Percentiles rank a stretch among this genome's conserved stretches.
Evolutionary conservation across 495 filamentous ascomycete genomes (phyloP).

Genomic region (Cercophora samala): DNA sequence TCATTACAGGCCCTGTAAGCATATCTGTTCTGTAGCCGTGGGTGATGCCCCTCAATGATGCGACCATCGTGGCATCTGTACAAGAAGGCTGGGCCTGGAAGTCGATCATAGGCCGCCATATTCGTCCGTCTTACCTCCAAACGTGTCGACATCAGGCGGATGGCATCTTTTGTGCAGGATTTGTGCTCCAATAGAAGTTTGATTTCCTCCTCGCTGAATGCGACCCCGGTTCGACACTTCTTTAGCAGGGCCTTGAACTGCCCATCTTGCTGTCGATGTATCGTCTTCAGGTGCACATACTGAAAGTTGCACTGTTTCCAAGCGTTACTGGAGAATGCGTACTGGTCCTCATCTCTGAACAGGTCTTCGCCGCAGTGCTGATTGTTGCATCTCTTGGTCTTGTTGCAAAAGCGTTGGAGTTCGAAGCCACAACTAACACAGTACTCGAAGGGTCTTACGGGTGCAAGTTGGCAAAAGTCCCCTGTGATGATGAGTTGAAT

Average conservation of each 20-base stretch:
- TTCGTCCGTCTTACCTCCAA: slow-evolving; percentile 43
- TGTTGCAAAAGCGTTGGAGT: not conserved
- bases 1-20: too few species aligned
- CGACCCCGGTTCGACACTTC: slow-evolving; percentile 46
- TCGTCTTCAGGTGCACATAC: slow-evolving; percentile 43
- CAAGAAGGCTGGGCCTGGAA: slow-evolving; percentile 55
- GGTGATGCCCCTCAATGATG: not conserved
- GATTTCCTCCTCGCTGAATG: slow-evolving; percentile 36
- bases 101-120: slow-evolving; percentile 46
- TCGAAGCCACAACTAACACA: not conserved
- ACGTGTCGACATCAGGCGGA: slow-evolving; percentile 45
- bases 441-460: slow-evolving; percentile 54
- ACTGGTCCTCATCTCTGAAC: slow-evolving; percentile 30
- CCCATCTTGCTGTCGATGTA: slow-evolving; percentile 53
- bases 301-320: slow-evolving; percentile 41
- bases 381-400: not conserved
- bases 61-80: not conserved
- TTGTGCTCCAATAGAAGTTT: slow-evolving; percentile 46
- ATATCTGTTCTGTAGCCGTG: not conserved
- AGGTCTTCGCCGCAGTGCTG: not conserved
- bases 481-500: slow-evolving; percentile 92
- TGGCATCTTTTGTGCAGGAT: slow-evolving; percentile 40
- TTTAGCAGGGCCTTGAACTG: slow-evolving; percentile 51
- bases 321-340: slow-evolving; percentile 36
- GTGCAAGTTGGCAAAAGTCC: slow-evolving; percentile 94